Evolutionary conservation across 148 eudicot species (phyloP).

Genomic region (Rhododendron kiyosumense): DNA sequence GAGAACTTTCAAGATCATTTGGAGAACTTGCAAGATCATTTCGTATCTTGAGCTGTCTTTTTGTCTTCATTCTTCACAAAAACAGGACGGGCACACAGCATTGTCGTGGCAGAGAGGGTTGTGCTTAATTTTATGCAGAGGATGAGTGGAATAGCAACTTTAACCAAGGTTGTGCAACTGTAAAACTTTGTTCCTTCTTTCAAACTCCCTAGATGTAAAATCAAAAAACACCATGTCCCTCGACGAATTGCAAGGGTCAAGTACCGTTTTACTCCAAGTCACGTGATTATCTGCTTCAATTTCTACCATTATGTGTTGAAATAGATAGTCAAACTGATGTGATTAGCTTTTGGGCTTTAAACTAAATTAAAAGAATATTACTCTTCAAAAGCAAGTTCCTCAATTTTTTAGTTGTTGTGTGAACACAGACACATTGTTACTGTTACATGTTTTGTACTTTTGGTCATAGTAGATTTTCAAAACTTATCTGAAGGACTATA

Average conservation of each 20-base stretch:
- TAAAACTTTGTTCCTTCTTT: background rate
- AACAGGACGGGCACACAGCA: constrained; percentile 80
- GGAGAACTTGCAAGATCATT: background rate
- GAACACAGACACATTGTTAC: background rate
- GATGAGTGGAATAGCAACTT: constrained; percentile 98
- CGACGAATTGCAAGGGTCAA: background rate
- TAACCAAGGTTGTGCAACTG: constrained; percentile 60
- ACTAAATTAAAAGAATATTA: background rate
- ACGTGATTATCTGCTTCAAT: background rate
- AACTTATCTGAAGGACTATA: background rate
- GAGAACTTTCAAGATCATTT: background rate
- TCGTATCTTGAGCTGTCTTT: background rate
- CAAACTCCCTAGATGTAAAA: background rate
- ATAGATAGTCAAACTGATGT: background rate
- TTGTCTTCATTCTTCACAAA: background rate
- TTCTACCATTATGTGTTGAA: background rate
- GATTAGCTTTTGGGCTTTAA: background rate
- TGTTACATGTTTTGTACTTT: background rate
- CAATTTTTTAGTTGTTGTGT: background rate
- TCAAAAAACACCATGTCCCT: background rate
- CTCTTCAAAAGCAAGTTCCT: background rate
- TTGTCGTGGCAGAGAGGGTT: constrained; percentile 88
- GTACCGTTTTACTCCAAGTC: background rate
- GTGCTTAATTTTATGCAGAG: constrained; percentile 97
- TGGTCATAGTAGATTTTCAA: background rate